phyloP scores from a whole-genome alignment of 2,329 filamentous ascomycete species.

The Chaetomium sp. region DNA sequence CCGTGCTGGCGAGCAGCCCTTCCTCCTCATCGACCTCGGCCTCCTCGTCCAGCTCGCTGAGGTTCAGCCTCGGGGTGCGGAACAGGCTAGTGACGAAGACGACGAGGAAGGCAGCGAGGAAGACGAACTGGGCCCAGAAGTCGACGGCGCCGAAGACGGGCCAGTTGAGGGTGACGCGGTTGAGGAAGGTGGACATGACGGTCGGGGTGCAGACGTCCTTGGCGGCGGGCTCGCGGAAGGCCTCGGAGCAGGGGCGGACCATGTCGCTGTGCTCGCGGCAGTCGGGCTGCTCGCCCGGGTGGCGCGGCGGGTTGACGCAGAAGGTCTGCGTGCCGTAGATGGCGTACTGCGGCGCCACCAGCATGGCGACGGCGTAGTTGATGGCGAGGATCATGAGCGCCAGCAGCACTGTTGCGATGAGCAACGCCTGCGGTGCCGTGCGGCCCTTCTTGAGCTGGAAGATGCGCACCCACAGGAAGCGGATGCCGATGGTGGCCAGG shows the following conservation, averaged over 20 bases:
- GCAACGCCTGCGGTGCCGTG: conserved; percentile 86
- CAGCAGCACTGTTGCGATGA: conserved; percentile 88
- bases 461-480: conserved; percentile 92
- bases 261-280: conserved; percentile 72
- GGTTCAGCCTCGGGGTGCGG: conserved; percentile 74
- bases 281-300: conserved; percentile 69
- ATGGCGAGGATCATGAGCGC: conserved; percentile 87
- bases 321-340: conserved; percentile 94
- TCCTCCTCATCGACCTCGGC: conserved; percentile 93
- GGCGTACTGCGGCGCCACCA: conserved; percentile 93
- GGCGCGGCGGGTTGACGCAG: conserved; percentile 70
- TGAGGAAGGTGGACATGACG: conserved; percentile 89
- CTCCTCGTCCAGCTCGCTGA: conserved; percentile 81
- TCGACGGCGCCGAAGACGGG: conserved; percentile 90
- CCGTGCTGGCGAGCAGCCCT: conserved; percentile 80
- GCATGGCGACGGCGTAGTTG: conserved; percentile 90
- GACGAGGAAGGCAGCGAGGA: conserved; percentile 80
- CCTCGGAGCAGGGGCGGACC: conserved; percentile 80
- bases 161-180: conserved; percentile 89
- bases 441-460: conserved; percentile 89
- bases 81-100: conserved; percentile 79
- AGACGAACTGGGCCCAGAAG: conserved; percentile 96
- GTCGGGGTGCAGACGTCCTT: conserved; percentile 85
- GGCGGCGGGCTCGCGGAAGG: conserved; percentile 68
- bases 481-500: conserved; percentile 83